phyloP scores from a whole-genome alignment of 73 alveolate genomes.

The Stentor roeselii region DNA sequence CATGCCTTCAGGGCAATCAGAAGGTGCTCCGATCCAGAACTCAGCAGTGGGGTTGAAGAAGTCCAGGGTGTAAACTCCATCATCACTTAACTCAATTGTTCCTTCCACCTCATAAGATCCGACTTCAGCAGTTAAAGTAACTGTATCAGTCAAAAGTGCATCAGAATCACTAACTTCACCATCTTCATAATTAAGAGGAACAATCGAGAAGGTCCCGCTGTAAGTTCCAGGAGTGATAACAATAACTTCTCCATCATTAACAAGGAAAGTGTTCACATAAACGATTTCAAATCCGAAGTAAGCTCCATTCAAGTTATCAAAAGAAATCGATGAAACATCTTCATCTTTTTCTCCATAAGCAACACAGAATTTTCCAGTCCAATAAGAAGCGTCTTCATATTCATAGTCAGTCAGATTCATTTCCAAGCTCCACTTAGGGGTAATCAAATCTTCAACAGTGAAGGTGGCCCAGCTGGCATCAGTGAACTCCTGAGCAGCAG shows the following conservation, averaged over 20 bases:
- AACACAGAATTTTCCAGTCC: constrained; percentile 10
- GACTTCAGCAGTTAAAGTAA: background rate
- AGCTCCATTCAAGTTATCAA: background rate
- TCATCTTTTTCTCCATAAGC: background rate
- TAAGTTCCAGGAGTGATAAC: background rate
- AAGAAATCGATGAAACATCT: background rate
- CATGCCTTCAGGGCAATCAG: background rate
- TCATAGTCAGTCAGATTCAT: background rate
- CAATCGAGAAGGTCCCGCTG: background rate
- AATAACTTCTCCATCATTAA: background rate
- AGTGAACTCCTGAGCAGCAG: background rate
- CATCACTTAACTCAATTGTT: background rate
- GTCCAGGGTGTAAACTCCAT: background rate
- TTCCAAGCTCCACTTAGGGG: background rate
- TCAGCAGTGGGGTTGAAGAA: background rate
- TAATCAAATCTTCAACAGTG: background rate
- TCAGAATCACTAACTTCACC: no score
- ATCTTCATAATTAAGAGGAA: background rate
- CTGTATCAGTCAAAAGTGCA: background rate
- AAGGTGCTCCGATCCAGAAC: background rate
- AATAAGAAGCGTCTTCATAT: background rate
- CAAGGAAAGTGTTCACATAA: background rate
- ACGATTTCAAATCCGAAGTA: background rate
- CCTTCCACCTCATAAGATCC: background rate
- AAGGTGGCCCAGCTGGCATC: background rate